Evolutionary conservation across 305 asterid species (phyloP).

Genomic region (Stenogyne calaminthoides): DNA sequence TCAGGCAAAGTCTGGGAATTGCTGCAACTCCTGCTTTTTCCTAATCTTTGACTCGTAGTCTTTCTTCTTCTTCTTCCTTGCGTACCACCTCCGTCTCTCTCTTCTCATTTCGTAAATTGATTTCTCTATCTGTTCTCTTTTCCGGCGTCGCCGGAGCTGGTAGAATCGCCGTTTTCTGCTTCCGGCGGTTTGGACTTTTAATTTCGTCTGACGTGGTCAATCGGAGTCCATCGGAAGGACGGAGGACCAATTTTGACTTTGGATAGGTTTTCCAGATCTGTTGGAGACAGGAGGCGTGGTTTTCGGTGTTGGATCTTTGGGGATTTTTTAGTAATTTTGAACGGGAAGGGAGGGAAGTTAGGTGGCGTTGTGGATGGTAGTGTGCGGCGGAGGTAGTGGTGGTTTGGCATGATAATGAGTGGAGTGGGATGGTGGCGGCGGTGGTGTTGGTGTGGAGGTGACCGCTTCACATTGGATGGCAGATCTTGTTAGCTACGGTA

Average conservation of each 20-base stretch:
- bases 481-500: conserved; percentile 90
- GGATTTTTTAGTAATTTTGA: conserved; percentile 28
- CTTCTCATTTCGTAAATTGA: conserved; percentile 8
- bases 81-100: conserved; percentile 21
- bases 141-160: conserved; percentile 26
- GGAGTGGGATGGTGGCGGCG: conserved; percentile 68
- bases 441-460: conserved; percentile 81
- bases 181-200: not conserved
- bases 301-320: conserved; percentile 29
- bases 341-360: conserved; percentile 33
- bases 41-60: conserved; percentile 43
- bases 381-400: conserved; percentile 50
- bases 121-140: conserved; percentile 6
- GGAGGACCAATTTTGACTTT: conserved; percentile 37
- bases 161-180: not conserved
- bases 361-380: conserved; percentile 63
- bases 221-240: conserved; percentile 27
- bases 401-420: conserved; percentile 79
- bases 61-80: conserved; percentile 22
- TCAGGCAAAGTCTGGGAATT: conserved; percentile 44
- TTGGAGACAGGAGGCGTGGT: conserved; percentile 23
- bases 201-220: conserved; percentile 25
- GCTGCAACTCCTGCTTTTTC: conserved; percentile 43
- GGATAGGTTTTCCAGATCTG: conserved; percentile 39
- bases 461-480: conserved; percentile 93